A percentile compares a stretch with the other conserved stretches of the same genome.
Conservation (phyloP, 805 yeast genomes). For the Danielia reshetovae region DNA sequence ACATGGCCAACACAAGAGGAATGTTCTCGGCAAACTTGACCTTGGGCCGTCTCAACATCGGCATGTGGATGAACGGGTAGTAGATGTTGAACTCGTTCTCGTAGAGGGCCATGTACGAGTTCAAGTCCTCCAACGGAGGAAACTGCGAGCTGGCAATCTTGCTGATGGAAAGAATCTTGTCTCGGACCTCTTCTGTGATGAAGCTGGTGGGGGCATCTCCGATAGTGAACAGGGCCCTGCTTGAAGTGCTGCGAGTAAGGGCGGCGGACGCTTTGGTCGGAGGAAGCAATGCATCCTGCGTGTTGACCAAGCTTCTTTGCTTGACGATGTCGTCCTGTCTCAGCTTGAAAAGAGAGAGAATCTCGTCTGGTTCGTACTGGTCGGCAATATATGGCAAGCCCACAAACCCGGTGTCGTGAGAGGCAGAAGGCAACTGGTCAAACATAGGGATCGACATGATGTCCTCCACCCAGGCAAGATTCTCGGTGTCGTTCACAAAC, state of each 20-base stretch:
- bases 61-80: conserved; percentile 80
- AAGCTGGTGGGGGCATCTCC: conserved; percentile 18
- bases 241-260: conserved; percentile 1
- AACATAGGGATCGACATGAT: conserved; percentile 67
- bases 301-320: conserved; percentile 22
- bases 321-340: conserved; percentile 65
- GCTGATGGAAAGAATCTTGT: conserved; percentile 49
- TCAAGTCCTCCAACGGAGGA: conserved; percentile 73
- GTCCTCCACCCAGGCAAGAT: conserved; percentile 65
- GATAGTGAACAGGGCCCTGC: conserved; percentile 17
- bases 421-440: conserved; percentile 47
- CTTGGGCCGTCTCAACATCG: conserved; percentile 42
- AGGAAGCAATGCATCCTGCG: not conserved
- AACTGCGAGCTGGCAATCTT: conserved; percentile 56
- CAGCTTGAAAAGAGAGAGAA: conserved; percentile 58
- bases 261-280: conserved; percentile 1
- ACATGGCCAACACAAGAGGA: conserved; percentile 74
- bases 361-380: conserved; percentile 40
- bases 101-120: conserved; percentile 69
- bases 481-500: conserved; percentile 15
- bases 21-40: conserved; percentile 44
- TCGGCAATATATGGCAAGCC: conserved; percentile 16
- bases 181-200: conserved; percentile 50
- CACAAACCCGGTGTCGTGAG: conserved; percentile 57
- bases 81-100: conserved; percentile 75